Base-by-base conservation (phyloP, 2,329 filamentous ascomycete genomes). In the Aspergillus candidus region DNA sequence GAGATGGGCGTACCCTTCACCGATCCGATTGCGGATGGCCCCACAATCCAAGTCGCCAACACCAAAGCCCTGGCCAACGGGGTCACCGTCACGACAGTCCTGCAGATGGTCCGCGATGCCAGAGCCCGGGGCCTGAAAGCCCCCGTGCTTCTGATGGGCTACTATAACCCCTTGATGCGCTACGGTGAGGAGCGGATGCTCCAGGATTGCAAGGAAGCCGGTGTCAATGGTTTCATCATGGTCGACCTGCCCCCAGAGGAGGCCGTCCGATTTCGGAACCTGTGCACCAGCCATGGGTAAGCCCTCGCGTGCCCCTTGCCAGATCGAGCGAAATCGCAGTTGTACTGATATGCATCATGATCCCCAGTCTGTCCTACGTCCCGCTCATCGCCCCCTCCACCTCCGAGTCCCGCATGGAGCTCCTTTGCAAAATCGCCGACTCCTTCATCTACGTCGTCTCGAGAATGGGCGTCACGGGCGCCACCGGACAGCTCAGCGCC, bases 401-500 rank as follows among this genome's bases (percentile, higher is more conserved):
- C 2, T 95, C 89, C 6, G 89, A 96, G 57, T 77, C 81, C 53
- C 86, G 93, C 60, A 95, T 98, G 90, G 91, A 87, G 71, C 78
- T 96, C 33, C 83, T 98, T 11, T 98, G 93, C 79, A 83, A 88
- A 66, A 91, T 98, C 51, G 93, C 93, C 61, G 91, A 97, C 70
- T 96, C 90, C 3, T 98, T 97, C 74, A 94, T 98, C 71, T 98
- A 98, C 66, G 90, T 98, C 49, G 93, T 98, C 44, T 97, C 91
- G 18, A 80, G 91, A 57, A 94, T 95, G 85, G 93, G 93, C 57
- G 91, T 97, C 44, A 98, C 93, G 8, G 93, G 93, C 57, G 93
- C 89, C 11, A 84, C 83, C 1, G 90, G 90, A 30, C 82, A 82
- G 18, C 72, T 98, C 59, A 95, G 88, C 67, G 76, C 83, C 35